Evolutionary conservation across 2,329 filamentous ascomycete species (phyloP).

Genomic region (Phoma sp.): DNA sequence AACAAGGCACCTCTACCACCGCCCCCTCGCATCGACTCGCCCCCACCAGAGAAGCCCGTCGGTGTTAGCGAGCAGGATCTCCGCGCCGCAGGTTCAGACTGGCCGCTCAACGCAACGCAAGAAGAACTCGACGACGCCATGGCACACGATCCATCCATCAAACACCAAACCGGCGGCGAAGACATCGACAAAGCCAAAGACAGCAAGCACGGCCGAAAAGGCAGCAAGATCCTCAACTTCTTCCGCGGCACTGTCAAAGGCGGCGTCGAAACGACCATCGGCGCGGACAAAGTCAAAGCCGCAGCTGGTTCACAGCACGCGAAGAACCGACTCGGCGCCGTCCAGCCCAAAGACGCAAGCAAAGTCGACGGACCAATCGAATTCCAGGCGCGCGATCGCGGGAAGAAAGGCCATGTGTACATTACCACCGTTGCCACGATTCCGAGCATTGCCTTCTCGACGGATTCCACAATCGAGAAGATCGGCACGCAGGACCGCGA

Average conservation of each 20-base stretch:
- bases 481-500: slow-evolving; percentile 57
- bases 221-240: slow-evolving; percentile 64
- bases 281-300: slow-evolving; percentile 75
- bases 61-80: slow-evolving; percentile 60
- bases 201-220: slow-evolving; percentile 57
- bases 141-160: slow-evolving; percentile 54
- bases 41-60: slow-evolving; percentile 59
- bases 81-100: slow-evolving; percentile 60
- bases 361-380: slow-evolving; percentile 71
- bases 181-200: slow-evolving; percentile 60
- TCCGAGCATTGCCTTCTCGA: slow-evolving; percentile 72
- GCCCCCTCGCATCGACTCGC: slow-evolving; percentile 55
- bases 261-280: slow-evolving; percentile 74
- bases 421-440: slow-evolving; percentile 72
- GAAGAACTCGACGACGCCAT: slow-evolving; percentile 72
- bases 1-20: slow-evolving; percentile 80
- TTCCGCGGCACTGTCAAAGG: slow-evolving; percentile 76
- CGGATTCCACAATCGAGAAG: slow-evolving; percentile 58
- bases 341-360: slow-evolving; percentile 59
- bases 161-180: slow-evolving; percentile 60
- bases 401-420: slow-evolving; percentile 75
- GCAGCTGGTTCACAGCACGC: slow-evolving; percentile 67
- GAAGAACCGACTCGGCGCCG: slow-evolving; percentile 74
- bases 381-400: slow-evolving; percentile 76
- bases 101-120: slow-evolving; percentile 66